A percentile compares a stretch with the other conserved stretches of the same genome.
Evolutionary conservation across 106 monocot species (phyloP).

Genomic region (Hemerocallis citrina): DNA sequence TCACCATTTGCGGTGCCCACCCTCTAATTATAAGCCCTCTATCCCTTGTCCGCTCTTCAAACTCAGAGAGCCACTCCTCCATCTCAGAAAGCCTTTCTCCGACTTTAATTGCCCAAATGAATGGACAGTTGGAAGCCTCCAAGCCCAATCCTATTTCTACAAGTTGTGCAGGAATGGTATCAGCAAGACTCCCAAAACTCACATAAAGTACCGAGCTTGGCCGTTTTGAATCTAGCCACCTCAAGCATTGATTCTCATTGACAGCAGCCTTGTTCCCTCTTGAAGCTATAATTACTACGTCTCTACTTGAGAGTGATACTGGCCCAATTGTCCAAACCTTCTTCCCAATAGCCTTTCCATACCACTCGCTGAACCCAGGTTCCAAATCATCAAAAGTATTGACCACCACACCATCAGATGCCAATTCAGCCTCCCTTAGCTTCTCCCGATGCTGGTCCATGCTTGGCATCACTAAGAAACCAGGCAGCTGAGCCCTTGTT

Average conservation of each 20-base stretch:
- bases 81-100: slow-evolving; percentile 7
- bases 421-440: slow-evolving; percentile 5
- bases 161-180: slow-evolving; percentile 17
- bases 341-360: slow-evolving; percentile 29
- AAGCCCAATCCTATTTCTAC: slow-evolving; percentile 45
- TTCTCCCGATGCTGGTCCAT: too few species aligned
- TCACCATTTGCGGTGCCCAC: slow-evolving; percentile 47
- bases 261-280: slow-evolving; percentile 33
- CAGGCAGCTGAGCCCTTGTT: background rate
- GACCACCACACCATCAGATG: slow-evolving; percentile 38
- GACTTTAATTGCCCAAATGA: slow-evolving; percentile 58
- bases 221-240: slow-evolving; percentile 36
- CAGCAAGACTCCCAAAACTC: slow-evolving; percentile 38
- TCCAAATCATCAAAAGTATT: slow-evolving; percentile 59
- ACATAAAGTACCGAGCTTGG: slow-evolving; percentile 39
- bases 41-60: slow-evolving; percentile 22
- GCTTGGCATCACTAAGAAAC: too few species aligned
- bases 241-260: slow-evolving; percentile 6
- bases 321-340: slow-evolving; percentile 52
- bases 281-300: background rate
- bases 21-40: slow-evolving; percentile 36
- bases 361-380: slow-evolving; percentile 17
- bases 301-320: slow-evolving; percentile 17
- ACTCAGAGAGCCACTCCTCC: slow-evolving; percentile 32
- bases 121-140: slow-evolving; percentile 33